Conservation (phyloP, 1,284 basidiomycete species). For the Porogramme epimiltina region DNA sequence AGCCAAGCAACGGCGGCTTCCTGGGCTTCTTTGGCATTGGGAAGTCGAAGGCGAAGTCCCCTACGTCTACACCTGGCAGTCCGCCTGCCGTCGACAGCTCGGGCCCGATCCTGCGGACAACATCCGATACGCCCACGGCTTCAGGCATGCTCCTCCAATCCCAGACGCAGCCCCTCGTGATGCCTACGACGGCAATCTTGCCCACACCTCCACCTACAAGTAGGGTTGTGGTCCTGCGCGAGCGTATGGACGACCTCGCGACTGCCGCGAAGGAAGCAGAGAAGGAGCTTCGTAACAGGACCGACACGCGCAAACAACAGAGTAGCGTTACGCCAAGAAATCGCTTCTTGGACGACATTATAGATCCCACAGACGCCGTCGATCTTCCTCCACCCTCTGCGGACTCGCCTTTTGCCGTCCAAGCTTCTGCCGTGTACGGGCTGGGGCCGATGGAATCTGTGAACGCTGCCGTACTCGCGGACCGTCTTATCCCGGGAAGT, state of each 20-base stretch:
- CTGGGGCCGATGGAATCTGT: slow-evolving; percentile 71
- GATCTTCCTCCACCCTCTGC: slow-evolving; percentile 68
- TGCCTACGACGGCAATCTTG: slow-evolving; percentile 31
- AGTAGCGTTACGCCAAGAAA: slow-evolving; percentile 32
- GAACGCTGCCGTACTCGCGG: slow-evolving; percentile 71
- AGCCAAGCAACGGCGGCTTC: slow-evolving; percentile 56
- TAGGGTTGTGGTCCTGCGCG: slow-evolving; percentile 78
- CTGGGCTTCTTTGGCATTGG: slow-evolving; percentile 70
- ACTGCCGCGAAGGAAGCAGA: slow-evolving; percentile 73
- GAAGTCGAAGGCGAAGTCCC: slow-evolving; percentile 63
- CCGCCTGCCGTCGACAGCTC: slow-evolving; percentile 27
- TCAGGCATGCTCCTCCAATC: slow-evolving; percentile 40
- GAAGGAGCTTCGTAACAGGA: slow-evolving; percentile 60
- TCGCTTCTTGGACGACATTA: slow-evolving; percentile 49
- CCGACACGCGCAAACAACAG: slow-evolving; percentile 32
- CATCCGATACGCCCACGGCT: slow-evolving; percentile 58
- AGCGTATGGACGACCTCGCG: slow-evolving; percentile 70
- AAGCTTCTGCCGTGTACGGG: slow-evolving; percentile 68
- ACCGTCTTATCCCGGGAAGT: slow-evolving; percentile 65
- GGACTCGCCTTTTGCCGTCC: slow-evolving; percentile 70
- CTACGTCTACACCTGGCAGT: slow-evolving; percentile 45
- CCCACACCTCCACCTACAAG: slow-evolving; percentile 38
- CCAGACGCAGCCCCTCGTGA: slow-evolving; percentile 42
- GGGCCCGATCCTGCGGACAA: slow-evolving; percentile 56
- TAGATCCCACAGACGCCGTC: slow-evolving; percentile 81